These are phyloP conservation scores for Fusarium sp. DNA, from an alignment of 2,329 filamentous ascomycete genomes.

Conservation along the genomic window DNA sequence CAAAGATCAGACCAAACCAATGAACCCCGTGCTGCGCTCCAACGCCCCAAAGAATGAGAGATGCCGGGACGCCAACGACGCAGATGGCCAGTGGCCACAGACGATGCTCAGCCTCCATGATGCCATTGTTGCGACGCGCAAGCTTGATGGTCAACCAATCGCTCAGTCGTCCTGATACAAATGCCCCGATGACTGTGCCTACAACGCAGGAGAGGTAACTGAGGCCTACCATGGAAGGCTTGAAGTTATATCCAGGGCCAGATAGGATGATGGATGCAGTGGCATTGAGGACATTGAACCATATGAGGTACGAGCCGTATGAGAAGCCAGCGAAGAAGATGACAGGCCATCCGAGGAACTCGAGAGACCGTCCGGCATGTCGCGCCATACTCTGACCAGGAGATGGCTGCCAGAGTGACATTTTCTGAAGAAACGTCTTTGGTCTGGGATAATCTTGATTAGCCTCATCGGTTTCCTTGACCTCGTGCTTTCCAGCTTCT, in stretches of 20 bases:
- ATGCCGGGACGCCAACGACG: slow-evolving; percentile 43
- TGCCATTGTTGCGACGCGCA: slow-evolving; percentile 52
- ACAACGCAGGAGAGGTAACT: slow-evolving; percentile 51
- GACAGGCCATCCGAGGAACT: slow-evolving; percentile 53
- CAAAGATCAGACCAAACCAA: slow-evolving; percentile 54
- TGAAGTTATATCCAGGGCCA: slow-evolving; percentile 51
- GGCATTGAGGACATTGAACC: slow-evolving; percentile 56
- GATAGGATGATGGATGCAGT: slow-evolving; percentile 54
- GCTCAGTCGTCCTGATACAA: slow-evolving; percentile 47
- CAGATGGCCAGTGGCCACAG: slow-evolving; percentile 52
- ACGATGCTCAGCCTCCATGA: slow-evolving; percentile 54
- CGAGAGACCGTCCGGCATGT: slow-evolving; percentile 50
- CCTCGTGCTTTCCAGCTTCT: slow-evolving; percentile 1
- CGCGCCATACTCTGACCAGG: slow-evolving; percentile 47
- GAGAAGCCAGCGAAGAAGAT: slow-evolving; percentile 55
- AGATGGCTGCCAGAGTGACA: slow-evolving; percentile 52
- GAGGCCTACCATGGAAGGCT: slow-evolving; percentile 51
- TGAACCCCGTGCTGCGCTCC: slow-evolving; percentile 51
- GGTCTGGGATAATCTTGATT: neutral
- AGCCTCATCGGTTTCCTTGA: slow-evolving; percentile 12
- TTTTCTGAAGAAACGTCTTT: slow-evolving; percentile 55
- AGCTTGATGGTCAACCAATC: slow-evolving; percentile 52
- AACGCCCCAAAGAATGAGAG: slow-evolving; percentile 48
- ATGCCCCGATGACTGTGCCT: slow-evolving; percentile 46
- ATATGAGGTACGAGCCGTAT: slow-evolving; percentile 54